Evolutionary conservation across 768 basidiomycete genomes (phyloP).

Genomic region (Royoungia palumana): DNA sequence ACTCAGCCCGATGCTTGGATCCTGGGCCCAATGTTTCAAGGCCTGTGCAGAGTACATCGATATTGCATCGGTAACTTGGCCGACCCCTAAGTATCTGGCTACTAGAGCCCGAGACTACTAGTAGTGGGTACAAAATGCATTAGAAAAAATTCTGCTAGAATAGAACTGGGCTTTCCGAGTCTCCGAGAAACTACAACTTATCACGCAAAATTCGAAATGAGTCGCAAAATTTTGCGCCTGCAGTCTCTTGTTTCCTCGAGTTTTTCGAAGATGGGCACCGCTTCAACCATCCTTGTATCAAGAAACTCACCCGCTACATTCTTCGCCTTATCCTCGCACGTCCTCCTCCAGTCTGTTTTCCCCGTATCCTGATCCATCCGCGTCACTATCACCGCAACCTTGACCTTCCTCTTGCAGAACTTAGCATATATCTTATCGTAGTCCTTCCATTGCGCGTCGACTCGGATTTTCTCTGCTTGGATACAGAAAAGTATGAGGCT

Average conservation of each 20-base stretch:
- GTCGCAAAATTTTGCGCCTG: not conserved
- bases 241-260: constrained; percentile 1
- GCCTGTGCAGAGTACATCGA: no score
- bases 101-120: no score
- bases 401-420: constrained; percentile 10
- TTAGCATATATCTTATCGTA: constrained; percentile 10
- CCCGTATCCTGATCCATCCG: constrained; percentile 1
- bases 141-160: no score
- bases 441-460: constrained; percentile 9
- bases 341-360: not conserved
- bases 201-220: constrained; percentile 5
- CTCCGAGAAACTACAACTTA: not conserved
- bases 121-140: no score
- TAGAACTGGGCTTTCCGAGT: no score
- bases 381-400: constrained; percentile 15
- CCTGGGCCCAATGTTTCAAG: no score
- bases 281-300: constrained; percentile 5
- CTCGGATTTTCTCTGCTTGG: constrained; percentile 3
- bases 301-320: not conserved
- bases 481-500: constrained; percentile 13
- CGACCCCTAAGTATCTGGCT: no score
- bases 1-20: no score
- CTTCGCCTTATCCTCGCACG: not conserved
- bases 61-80: no score
- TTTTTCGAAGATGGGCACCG: constrained; percentile 2